Percentiles rank a stretch among this genome's conserved stretches.
phyloP scores from a whole-genome alignment of 75 land plant genomes.

The Sequoiadendron giganteum region DNA sequence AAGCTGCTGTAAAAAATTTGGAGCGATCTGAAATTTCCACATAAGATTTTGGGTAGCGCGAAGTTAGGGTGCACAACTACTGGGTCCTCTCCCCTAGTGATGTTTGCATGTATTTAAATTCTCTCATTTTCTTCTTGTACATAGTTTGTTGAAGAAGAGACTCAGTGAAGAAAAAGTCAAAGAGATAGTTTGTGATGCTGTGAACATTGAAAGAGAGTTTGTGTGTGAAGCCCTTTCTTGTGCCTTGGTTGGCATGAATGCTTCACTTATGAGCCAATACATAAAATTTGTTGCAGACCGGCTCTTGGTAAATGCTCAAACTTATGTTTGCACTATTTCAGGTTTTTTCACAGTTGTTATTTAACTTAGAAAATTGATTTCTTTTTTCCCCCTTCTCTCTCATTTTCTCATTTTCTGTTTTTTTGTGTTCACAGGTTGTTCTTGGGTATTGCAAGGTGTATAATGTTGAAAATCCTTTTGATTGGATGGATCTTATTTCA shows the following conservation, averaged over 20 bases:
- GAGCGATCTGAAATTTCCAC: too few species aligned
- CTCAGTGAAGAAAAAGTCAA: conserved; percentile 41
- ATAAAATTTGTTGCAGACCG: conserved; percentile 83
- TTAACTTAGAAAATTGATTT: background rate
- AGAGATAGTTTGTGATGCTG: conserved; percentile 70
- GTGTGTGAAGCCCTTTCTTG: conserved; percentile 89
- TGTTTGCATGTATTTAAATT: background rate
- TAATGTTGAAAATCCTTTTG: conserved; percentile 79
- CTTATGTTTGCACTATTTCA: background rate
- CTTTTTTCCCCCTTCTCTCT: too few species aligned
- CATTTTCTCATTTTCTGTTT: background rate
- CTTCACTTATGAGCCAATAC: conserved; percentile 71
- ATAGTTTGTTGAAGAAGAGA: conserved; percentile 51
- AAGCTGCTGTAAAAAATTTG: too few species aligned
- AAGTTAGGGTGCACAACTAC: too few species aligned
- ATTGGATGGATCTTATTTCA: conserved; percentile 94
- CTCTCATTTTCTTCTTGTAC: background rate
- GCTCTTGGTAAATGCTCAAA: conserved; percentile 36
- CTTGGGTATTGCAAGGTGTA: conserved; percentile 57
- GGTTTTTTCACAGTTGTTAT: background rate
- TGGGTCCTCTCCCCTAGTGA: too few species aligned
- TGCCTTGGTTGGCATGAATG: conserved; percentile 83
- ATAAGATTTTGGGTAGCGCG: too few species aligned
- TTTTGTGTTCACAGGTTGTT: conserved; percentile 40
- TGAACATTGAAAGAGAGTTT: conserved; percentile 76